phyloP scores from a whole-genome alignment of 139 green algal species.

The Tetradesmus lagerheimii region DNA sequence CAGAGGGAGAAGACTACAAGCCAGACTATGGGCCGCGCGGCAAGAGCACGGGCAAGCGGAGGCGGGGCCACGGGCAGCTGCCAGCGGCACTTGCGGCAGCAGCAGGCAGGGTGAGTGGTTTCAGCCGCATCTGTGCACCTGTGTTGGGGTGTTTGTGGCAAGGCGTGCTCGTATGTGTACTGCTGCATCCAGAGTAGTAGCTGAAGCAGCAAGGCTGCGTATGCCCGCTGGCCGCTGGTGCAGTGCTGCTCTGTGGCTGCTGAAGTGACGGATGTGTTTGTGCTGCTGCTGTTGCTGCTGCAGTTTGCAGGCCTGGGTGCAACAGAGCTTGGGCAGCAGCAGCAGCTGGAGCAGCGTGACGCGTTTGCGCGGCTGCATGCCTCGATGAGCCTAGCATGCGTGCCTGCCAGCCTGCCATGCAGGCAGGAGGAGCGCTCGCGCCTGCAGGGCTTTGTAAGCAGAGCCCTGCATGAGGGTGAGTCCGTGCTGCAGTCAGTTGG shows the following conservation, averaged over 20 bases:
- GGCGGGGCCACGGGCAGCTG: conserved; percentile 33
- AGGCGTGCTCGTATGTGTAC: background rate
- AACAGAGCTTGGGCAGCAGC: conserved; percentile 12
- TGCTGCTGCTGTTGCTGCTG: background rate
- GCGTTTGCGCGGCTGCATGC: conserved; percentile 25
- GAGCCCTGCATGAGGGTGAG: conserved; percentile 66
- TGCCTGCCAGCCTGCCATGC: conserved; percentile 78
- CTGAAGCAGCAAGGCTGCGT: too few relatives aligned
- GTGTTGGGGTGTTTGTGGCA: background rate
- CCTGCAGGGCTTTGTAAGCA: conserved; percentile 75
- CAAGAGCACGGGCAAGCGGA: background rate
- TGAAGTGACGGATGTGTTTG: background rate
- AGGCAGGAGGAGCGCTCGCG: conserved; percentile 80
- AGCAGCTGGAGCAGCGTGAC: conserved; percentile 18
- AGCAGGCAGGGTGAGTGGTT: conserved; percentile 22
- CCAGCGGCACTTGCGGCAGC: conserved; percentile 23
- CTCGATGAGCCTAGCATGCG: conserved; percentile 46
- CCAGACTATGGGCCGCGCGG: conserved; percentile 1
- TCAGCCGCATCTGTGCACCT: background rate
- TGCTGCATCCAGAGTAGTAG: background rate
- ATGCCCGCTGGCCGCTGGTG: too few relatives aligned
- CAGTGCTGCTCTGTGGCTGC: background rate
- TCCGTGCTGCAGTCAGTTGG: background rate
- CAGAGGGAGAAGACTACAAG: conserved; percentile 18
- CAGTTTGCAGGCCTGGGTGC: conserved; percentile 44